phyloP scores from a whole-genome alignment of 352 stramenopile genomes.

The Saprolegnia diclina region DNA sequence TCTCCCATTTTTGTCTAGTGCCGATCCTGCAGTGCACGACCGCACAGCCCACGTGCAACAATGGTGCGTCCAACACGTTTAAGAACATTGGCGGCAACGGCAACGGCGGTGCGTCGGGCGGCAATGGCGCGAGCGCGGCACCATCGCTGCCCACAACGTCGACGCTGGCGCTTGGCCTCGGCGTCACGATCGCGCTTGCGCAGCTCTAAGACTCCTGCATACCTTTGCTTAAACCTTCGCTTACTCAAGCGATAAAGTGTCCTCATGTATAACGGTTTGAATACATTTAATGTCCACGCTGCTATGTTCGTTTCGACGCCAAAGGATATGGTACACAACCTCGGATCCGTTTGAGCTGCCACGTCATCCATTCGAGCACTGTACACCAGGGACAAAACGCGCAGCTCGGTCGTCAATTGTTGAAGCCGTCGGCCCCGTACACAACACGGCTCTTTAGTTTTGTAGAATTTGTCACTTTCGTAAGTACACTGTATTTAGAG shows the following conservation, averaged over 20 bases:
- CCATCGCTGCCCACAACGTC: background rate
- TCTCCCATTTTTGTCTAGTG: slow-evolving; percentile 31
- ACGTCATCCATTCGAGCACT: too few species aligned
- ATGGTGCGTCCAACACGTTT: slow-evolving; percentile 44
- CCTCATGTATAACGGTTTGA: background rate
- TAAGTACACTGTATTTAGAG: too few species aligned
- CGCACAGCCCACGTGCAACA: slow-evolving; percentile 50
- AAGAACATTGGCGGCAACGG: background rate
- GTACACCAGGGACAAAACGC: too few species aligned
- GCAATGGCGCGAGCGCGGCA: background rate
- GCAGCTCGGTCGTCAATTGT: too few species aligned
- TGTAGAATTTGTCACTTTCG: too few species aligned
- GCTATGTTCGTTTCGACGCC: too few species aligned
- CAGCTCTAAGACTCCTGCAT: background rate
- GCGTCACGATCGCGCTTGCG: background rate
- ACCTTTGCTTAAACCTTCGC: too few species aligned
- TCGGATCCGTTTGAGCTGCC: too few species aligned
- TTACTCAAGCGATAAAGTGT: background rate
- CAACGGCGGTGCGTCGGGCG: background rate
- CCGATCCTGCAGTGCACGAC: slow-evolving; percentile 41
- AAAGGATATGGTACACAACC: too few species aligned
- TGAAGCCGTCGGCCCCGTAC: too few species aligned
- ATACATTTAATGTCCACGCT: too few species aligned
- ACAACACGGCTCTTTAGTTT: too few species aligned
- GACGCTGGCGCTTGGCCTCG: background rate